Evolutionary conservation across 768 basidiomycete species (phyloP).

Genomic region (Termitomyces bulborhizus): DNA sequence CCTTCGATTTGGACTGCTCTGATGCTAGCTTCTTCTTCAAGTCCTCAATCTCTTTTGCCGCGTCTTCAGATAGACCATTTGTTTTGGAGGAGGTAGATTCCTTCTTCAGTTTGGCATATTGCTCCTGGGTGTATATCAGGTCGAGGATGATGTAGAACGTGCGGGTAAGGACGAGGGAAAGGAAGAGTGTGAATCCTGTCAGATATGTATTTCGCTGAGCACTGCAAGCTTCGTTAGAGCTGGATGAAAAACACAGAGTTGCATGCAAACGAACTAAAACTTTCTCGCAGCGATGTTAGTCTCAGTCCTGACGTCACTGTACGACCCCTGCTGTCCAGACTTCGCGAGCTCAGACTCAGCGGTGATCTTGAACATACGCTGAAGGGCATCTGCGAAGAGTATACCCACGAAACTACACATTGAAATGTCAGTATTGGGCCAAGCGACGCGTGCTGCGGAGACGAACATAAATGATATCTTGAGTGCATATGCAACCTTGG

Average conservation of each 20-base stretch:
- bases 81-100: conserved; percentile 20
- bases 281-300: conserved; percentile 88
- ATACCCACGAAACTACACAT: conserved; percentile 67
- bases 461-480: conserved; percentile 92
- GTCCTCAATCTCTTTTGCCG: conserved; percentile 52
- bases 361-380: conserved; percentile 82
- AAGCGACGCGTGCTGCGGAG: conserved; percentile 10
- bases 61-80: conserved; percentile 25
- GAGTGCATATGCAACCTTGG: conserved; percentile 84
- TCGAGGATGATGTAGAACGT: conserved; percentile 91
- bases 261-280: conserved; percentile 67
- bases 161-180: conserved; percentile 90
- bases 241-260: background rate
- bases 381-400: conserved; percentile 86
- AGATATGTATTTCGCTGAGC: conserved; percentile 90
- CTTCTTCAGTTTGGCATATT: conserved; percentile 79
- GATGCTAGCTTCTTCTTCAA: conserved; percentile 63
- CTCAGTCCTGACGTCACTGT: conserved; percentile 68
- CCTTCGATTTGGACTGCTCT: conserved; percentile 51
- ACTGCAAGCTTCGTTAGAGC: conserved; percentile 28
- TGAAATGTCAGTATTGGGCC: background rate
- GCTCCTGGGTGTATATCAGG: conserved; percentile 85
- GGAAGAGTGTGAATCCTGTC: conserved; percentile 91
- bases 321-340: conserved; percentile 33
- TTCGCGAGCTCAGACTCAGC: conserved; percentile 69